Evolutionary conservation across 208 protist genomes (phyloP).

Genomic region (Angomonas desouzai): DNA sequence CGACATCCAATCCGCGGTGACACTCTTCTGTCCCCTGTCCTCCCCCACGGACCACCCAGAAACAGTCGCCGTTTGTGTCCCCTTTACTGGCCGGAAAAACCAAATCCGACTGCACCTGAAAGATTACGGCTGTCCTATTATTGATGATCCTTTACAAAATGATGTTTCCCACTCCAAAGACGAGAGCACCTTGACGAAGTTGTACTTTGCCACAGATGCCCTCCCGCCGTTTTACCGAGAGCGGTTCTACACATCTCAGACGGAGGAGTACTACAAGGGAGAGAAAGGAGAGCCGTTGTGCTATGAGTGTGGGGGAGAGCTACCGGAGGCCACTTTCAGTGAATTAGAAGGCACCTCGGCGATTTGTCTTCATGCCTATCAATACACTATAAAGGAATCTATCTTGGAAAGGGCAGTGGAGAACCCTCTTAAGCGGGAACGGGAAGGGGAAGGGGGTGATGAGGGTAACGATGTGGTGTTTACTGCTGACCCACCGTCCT

Average conservation of each 20-base stretch:
- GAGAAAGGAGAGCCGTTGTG: constrained; percentile 37
- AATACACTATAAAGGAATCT: constrained; percentile 47
- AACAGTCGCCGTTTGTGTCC: constrained; percentile 76
- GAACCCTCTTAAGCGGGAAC: too few species aligned
- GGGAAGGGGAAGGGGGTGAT: constrained; percentile 14
- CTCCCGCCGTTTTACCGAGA: constrained; percentile 19
- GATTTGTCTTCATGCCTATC: constrained; percentile 69
- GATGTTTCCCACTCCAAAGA: background rate
- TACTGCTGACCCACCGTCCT: constrained; percentile 22
- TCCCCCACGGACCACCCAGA: background rate
- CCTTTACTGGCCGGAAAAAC: constrained; percentile 89
- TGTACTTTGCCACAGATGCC: constrained; percentile 20
- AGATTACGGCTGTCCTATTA: constrained; percentile 72
- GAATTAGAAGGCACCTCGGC: constrained; percentile 28
- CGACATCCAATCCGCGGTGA: background rate
- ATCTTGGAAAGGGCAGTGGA: constrained; percentile 12
- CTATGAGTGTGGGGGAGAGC: constrained; percentile 58
- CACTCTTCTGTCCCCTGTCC: background rate
- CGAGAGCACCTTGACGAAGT: background rate
- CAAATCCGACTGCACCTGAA: constrained; percentile 89
- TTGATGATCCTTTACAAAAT: constrained; percentile 53
- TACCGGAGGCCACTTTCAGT: constrained; percentile 45
- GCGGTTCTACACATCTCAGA: background rate
- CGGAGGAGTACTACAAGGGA: background rate
- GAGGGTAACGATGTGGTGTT: constrained; percentile 17